These are phyloP conservation scores for Coffea eugenioides DNA, from an alignment of 257 asterid genomes.

Conservation along the genomic window DNA sequence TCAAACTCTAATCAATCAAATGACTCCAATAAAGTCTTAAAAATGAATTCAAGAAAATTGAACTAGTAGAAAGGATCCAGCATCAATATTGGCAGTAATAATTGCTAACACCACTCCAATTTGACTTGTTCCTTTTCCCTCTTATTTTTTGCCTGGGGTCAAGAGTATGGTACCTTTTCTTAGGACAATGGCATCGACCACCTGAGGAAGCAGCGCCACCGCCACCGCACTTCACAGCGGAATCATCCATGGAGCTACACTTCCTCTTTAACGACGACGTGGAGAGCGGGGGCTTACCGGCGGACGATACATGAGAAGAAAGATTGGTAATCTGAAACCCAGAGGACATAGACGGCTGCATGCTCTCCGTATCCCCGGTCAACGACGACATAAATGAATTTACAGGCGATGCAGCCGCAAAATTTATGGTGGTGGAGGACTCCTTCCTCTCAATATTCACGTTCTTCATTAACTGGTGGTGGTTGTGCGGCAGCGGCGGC, in stretches of 20 bases:
- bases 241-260: conserved; percentile 72
- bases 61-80: background rate
- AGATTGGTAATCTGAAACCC: conserved; percentile 80
- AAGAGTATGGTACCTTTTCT: conserved; percentile 54
- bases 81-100: background rate
- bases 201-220: conserved; percentile 39
- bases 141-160: background rate
- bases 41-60: background rate
- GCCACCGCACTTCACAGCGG: conserved; percentile 45
- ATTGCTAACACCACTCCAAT: background rate
- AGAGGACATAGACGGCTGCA: conserved; percentile 67
- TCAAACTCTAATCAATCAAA: background rate
- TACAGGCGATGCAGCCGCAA: conserved; percentile 46
- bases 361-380: conserved; percentile 71
- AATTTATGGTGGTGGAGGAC: conserved; percentile 65
- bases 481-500: conserved; percentile 77
- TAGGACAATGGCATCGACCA: conserved; percentile 83
- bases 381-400: conserved; percentile 61
- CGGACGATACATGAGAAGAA: conserved; percentile 64
- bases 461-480: conserved; percentile 42
- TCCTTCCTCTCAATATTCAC: conserved; percentile 58
- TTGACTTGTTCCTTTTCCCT: conserved; percentile 17
- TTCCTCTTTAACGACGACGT: conserved; percentile 72
- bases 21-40: background rate
- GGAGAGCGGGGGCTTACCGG: conserved; percentile 77